phyloP scores from a whole-genome alignment of 208 protist species.

The Acanthamoeba triangularis region DNA sequence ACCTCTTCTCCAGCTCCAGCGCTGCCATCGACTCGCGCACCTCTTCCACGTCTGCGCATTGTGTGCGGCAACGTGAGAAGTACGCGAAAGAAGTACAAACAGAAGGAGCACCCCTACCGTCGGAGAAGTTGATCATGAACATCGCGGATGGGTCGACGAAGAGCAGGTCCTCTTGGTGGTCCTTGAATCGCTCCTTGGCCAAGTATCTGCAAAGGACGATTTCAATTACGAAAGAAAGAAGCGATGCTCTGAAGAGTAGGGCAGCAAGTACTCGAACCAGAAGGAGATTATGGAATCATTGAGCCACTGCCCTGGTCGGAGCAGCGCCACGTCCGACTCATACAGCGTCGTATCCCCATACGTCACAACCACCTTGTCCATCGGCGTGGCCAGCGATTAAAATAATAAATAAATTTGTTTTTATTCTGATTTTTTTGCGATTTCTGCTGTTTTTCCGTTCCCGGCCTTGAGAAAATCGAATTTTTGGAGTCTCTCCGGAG shows the following conservation, averaged over 20 bases:
- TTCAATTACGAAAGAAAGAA: background rate
- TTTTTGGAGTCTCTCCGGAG: no score
- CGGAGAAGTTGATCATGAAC: conserved; percentile 56
- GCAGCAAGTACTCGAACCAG: conserved; percentile 38
- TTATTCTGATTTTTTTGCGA: background rate
- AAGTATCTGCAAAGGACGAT: background rate
- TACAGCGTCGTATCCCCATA: conserved; percentile 34
- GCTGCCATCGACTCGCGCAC: background rate
- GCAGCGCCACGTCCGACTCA: background rate
- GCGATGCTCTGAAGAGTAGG: background rate
- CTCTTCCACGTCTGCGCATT: background rate
- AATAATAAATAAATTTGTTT: background rate
- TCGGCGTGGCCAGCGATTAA: background rate
- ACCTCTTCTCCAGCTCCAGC: conserved; percentile 24
- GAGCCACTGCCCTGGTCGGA: background rate
- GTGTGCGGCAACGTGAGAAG: background rate
- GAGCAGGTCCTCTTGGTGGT: background rate
- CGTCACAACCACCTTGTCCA: background rate
- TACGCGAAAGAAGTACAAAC: background rate
- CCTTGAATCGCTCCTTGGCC: conserved; percentile 4
- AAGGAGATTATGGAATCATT: conserved; percentile 38
- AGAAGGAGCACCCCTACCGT: background rate
- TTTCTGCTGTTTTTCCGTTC: no score
- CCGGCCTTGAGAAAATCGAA: no score
- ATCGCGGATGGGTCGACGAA: conserved; percentile 15